phyloP scores from a whole-genome alignment of 2,329 filamentous ascomycete genomes.

The Thermoascus crustaceus region DNA sequence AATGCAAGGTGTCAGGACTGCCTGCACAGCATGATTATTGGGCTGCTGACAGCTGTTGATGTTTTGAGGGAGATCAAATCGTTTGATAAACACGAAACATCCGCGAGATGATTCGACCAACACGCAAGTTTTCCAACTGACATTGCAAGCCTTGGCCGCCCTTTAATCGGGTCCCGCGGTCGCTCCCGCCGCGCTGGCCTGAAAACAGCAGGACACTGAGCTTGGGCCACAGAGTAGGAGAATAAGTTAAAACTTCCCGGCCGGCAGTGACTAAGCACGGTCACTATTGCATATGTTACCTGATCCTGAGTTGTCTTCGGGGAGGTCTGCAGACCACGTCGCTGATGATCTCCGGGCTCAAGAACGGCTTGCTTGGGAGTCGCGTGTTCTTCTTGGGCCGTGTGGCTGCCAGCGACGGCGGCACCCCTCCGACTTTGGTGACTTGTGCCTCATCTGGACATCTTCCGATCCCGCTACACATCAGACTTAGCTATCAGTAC shows the following conservation, averaged over 20 bases:
- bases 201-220: neutral
- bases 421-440: no score
- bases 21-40: neutral
- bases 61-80: constrained; percentile 3
- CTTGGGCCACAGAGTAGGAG: constrained; percentile 1
- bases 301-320: neutral
- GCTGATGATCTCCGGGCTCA: constrained; percentile 1
- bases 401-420: constrained; percentile 1
- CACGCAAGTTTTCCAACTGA: neutral
- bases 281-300: neutral
- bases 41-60: constrained; percentile 3
- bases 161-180: no score
- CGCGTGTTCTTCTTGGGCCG: constrained; percentile 1
- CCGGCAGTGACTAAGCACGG: no score
- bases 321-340: neutral
- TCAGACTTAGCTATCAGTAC: neutral
- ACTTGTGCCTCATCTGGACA: neutral
- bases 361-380: neutral
- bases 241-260: no score
- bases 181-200: neutral
- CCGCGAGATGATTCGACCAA: constrained; percentile 9
- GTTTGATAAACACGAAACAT: constrained; percentile 11
- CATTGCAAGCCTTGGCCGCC: neutral
- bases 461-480: constrained; percentile 1
- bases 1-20: no score